Conservation (phyloP, 371 early-diverging fungal species). For the Smittium mucronatum region DNA sequence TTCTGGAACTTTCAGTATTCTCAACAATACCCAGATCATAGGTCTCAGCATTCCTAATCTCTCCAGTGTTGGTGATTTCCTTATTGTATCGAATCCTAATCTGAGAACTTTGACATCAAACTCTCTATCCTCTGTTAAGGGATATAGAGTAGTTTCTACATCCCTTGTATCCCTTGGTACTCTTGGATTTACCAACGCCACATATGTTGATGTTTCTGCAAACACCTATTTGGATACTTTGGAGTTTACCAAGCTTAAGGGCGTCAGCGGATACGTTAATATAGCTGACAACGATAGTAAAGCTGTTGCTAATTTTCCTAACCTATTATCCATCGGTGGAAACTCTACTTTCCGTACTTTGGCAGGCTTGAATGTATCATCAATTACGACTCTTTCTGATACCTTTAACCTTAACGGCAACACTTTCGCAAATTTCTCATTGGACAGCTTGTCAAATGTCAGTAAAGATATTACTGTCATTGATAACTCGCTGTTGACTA, state of each 20-base stretch:
- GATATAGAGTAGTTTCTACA: not conserved
- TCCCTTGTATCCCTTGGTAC: not conserved
- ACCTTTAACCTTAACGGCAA: not conserved
- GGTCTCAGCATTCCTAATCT: not conserved
- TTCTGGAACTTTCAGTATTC: not conserved
- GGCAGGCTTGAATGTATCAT: not conserved
- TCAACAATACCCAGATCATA: not conserved
- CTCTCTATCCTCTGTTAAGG: not conserved
- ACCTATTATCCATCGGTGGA: not conserved
- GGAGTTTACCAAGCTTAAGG: constrained; percentile 7
- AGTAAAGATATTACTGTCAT: constrained; percentile 5
- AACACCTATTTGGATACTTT: constrained; percentile 1
- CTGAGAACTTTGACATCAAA: not conserved
- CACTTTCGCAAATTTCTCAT: not conserved
- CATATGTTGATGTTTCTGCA: constrained; percentile 3
- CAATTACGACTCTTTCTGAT: not conserved
- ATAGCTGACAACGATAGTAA: constrained; percentile 3
- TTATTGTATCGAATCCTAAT: not conserved
- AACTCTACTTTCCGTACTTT: constrained; percentile 3
- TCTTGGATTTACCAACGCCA: not conserved
- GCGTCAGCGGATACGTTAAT: not conserved
- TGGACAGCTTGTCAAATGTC: not conserved
- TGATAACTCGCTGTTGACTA: not conserved
- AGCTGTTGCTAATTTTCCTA: not conserved
- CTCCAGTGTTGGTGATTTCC: not conserved